A percentile compares a stretch with the other conserved stretches of the same genome.
phyloP scores from a whole-genome alignment of 305 asterid genomes.

The Fraxinus greggii region DNA sequence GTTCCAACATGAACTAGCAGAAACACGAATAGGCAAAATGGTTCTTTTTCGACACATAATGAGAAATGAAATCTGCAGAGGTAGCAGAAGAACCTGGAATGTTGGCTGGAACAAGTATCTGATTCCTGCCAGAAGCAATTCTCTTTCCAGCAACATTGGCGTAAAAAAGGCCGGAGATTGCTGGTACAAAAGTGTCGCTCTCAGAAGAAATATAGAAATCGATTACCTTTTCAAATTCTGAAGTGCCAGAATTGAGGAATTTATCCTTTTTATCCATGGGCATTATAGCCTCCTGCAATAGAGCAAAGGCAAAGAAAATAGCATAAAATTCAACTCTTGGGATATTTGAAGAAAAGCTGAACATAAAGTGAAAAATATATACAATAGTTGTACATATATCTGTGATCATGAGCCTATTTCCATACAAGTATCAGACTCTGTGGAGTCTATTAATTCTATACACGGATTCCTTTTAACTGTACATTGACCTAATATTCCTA shows the following conservation, averaged over 20 bases:
- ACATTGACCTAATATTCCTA: background rate
- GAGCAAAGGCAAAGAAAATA: conserved; percentile 2
- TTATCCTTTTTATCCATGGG: conserved; percentile 55
- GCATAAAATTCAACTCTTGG: background rate
- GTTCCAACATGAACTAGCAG: conserved; percentile 45
- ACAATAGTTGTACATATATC: background rate
- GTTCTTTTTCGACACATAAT: conserved; percentile 77
- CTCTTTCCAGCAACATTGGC: conserved; percentile 94
- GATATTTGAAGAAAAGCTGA: background rate
- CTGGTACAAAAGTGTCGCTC: conserved; percentile 91
- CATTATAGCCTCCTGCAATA: conserved; percentile 50
- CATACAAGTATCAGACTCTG: background rate
- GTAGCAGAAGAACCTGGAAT: conserved; percentile 64
- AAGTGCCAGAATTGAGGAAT: conserved; percentile 45
- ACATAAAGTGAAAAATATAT: background rate
- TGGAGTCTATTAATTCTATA: background rate
- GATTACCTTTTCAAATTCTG: conserved; percentile 63
- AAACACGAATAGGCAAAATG: conserved; percentile 89
- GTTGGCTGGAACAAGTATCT: conserved; percentile 79
- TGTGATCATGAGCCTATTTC: background rate
- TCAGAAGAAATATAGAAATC: conserved; percentile 77
- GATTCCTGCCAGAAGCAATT: conserved; percentile 76
- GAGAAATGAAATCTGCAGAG: conserved; percentile 62
- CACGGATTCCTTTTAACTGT: background rate
- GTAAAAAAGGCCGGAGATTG: conserved; percentile 92